Evolutionary conservation across 805 yeast genomes (phyloP), one percentile per base, ranked within the genome.

Genomic region (Metschnikowia chrysomelidarum): DNA sequence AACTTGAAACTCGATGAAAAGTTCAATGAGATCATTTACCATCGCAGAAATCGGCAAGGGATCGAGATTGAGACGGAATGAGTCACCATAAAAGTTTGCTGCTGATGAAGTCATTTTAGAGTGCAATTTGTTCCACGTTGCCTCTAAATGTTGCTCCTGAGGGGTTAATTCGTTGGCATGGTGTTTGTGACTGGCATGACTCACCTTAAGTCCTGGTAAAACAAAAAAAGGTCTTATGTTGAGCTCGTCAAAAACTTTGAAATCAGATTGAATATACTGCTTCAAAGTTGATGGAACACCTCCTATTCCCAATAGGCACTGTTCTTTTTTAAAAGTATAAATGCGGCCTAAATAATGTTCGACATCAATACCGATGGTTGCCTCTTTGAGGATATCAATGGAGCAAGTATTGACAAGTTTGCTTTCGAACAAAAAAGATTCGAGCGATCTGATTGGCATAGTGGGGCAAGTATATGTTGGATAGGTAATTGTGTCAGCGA

Each of bases 321-420:
- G 82, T 47, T 86, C 95, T 37, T 77, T 78, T 45, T 78, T 79
- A 46, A 67, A 67, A 4, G 80, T 67, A 41, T 83, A 59, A 27
- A 83, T 67, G 34, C 86, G 62, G 17, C 83, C 67, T 24, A 87
- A 59, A 51, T 87, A 88, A 54, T 87, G 88, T 46, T 78, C 84
- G 10, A 81, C 93, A 56, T 88, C 96, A 28, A 87, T 83, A 37
- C 95, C 96, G 33, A 87, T 63, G 11, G 81, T 75, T 18, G 89
- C 74, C 50, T 80, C 78, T 38, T 69, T 75, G 38, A 87, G 64
- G 3, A 77, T 62, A 23, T 82, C 83, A 48, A 87, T 66, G 10
- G 91, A 80, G 44, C 75, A 62, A 13, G 79, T 67, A 32, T 72
- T 68, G 30, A 78, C 80, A 28, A 82, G 60, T 40, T 80, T 75